phyloP scores from a whole-genome alignment of 2,329 filamentous ascomycete genomes.

The Teratosphaeria destructans region DNA sequence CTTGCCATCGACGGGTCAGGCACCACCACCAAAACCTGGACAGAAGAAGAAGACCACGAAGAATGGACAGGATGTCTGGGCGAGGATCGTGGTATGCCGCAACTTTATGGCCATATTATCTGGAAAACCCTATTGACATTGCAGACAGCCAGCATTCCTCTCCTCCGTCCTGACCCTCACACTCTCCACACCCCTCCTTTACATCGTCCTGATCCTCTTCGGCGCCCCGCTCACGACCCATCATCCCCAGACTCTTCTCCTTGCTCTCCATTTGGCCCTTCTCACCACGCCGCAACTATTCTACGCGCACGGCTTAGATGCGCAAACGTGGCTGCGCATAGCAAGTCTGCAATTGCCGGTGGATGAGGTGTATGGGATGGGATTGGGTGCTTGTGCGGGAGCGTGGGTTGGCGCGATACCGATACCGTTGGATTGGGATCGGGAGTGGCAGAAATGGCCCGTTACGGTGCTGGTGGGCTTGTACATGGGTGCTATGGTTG shows the following conservation, averaged over 20 bases:
- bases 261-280: slow-evolving; percentile 69
- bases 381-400: slow-evolving; percentile 67
- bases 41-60: slow-evolving; percentile 42
- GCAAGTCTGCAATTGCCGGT: slow-evolving; percentile 61
- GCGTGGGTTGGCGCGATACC: slow-evolving; percentile 91
- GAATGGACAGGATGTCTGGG: slow-evolving; percentile 37
- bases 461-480: slow-evolving; percentile 79
- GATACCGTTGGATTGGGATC: slow-evolving; percentile 94
- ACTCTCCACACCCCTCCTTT: slow-evolving; percentile 47
- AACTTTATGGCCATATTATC: not conserved
- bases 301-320: slow-evolving; percentile 74
- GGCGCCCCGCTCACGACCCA: slow-evolving; percentile 84
- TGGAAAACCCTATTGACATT: slow-evolving; percentile 2
- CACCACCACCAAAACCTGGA: slow-evolving; percentile 38
- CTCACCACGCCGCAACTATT: slow-evolving; percentile 70
- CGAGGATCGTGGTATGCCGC: slow-evolving; percentile 33
- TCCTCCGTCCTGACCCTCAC: slow-evolving; percentile 51
- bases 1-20: slow-evolving; percentile 43
- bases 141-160: slow-evolving; percentile 28
- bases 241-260: slow-evolving; percentile 64
- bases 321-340: slow-evolving; percentile 56
- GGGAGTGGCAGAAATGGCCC: slow-evolving; percentile 98
- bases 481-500: slow-evolving; percentile 67
- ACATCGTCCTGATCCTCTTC: slow-evolving; percentile 66
- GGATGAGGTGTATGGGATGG: slow-evolving; percentile 74